A percentile compares a stretch with the other conserved stretches of the same genome.
phyloP scores from a whole-genome alignment of 345 rosid species.

The Moricandia moricandioides region DNA sequence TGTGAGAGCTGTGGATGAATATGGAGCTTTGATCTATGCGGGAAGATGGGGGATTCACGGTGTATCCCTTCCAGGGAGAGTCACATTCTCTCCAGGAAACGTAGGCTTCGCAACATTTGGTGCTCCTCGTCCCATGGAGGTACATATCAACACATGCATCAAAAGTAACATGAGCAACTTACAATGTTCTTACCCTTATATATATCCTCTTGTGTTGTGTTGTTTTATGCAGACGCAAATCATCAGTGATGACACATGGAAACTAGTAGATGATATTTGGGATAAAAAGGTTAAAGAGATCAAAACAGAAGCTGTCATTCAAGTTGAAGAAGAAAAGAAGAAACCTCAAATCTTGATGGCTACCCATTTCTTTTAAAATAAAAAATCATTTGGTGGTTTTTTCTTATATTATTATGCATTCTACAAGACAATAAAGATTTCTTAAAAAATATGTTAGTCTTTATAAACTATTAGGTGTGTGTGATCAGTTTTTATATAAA shows the following conservation, averaged over 20 bases:
- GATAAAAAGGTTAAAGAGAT: conserved; percentile 71
- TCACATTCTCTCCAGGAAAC: conserved; percentile 96
- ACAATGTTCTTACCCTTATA: neutral
- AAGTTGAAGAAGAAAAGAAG: conserved; percentile 67
- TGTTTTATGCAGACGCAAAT: conserved; percentile 63
- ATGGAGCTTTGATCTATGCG: neutral
- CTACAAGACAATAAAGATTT: neutral
- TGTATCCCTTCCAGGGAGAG: conserved; percentile 82
- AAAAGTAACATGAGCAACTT: neutral
- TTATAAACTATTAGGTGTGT: neutral
- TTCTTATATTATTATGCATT: neutral
- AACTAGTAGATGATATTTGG: conserved; percentile 78
- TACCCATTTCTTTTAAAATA: conserved; percentile 67
- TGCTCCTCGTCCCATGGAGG: conserved; percentile 89
- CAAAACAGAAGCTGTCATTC: conserved; percentile 51
- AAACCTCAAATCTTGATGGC: conserved; percentile 87
- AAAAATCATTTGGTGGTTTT: neutral
- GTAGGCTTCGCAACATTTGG: conserved; percentile 90
- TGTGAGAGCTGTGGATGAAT: conserved; percentile 57
- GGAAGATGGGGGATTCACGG: conserved; percentile 51
- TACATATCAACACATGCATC: conserved; percentile 25
- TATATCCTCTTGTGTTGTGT: neutral
- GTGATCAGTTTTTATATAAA: conserved; percentile 5
- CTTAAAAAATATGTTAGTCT: neutral
- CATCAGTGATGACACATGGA: conserved; percentile 81